phyloP scores from a whole-genome alignment of 192 early-diverging fungal species.

The Linnemannia zychae region DNA sequence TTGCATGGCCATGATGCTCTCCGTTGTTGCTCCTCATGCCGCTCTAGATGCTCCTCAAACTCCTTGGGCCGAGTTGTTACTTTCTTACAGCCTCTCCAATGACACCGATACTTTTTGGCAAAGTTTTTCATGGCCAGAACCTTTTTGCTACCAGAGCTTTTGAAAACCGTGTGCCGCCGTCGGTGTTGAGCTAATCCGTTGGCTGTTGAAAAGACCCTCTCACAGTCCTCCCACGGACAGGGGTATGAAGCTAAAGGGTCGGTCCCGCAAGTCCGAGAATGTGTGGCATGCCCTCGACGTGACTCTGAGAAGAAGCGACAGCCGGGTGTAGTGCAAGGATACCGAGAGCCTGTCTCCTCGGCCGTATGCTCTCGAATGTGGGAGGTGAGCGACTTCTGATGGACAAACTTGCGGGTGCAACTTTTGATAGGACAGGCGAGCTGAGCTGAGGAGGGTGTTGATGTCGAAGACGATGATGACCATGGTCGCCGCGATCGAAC shows the following conservation, averaged over 20 bases:
- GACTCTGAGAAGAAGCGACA: conserved; percentile 4
- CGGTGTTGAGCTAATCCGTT: conserved; percentile 8
- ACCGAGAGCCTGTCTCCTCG: neutral
- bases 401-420: neutral
- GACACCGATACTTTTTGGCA: conserved; percentile 4
- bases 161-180: neutral
- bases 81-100: conserved; percentile 4
- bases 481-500: neutral
- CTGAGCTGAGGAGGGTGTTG: neutral
- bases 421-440: neutral
- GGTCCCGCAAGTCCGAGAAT: neutral
- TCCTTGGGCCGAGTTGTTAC: neutral
- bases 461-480: neutral
- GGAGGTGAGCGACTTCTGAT: neutral
- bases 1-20: neutral
- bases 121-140: neutral
- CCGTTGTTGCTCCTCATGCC: neutral
- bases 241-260: neutral
- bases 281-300: neutral
- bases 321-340: neutral
- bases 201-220: neutral
- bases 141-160: conserved; percentile 1
- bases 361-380: conserved; percentile 1
- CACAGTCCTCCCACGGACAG: neutral
- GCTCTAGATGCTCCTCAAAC: conserved; percentile 3